phyloP scores from a whole-genome alignment of 2,329 filamentous ascomycete genomes.

The Alternaria consortialis region DNA sequence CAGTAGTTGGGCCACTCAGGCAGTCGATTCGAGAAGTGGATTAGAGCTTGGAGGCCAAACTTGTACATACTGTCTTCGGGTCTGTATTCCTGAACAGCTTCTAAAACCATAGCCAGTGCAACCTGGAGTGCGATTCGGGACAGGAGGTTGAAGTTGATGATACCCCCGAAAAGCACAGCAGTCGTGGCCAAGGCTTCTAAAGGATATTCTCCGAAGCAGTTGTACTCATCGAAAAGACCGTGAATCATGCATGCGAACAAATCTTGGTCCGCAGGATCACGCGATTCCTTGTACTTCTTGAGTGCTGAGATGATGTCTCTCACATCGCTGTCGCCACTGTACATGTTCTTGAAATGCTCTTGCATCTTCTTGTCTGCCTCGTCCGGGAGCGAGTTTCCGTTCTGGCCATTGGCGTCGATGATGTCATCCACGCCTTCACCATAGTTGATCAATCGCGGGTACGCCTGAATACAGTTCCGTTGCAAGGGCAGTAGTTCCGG shows the following conservation, averaged over 20 bases:
- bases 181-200: slow-evolving; percentile 96
- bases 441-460: slow-evolving; percentile 95
- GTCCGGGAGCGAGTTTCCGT: slow-evolving; percentile 80
- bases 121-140: slow-evolving; percentile 90
- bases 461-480: slow-evolving; percentile 87
- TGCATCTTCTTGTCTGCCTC: slow-evolving; percentile 93
- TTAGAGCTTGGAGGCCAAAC: slow-evolving; percentile 92
- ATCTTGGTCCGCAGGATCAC: slow-evolving; percentile 85
- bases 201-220: slow-evolving; percentile 93
- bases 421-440: slow-evolving; percentile 91
- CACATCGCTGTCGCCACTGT: slow-evolving; percentile 87
- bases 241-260: slow-evolving; percentile 99
- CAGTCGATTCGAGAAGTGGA: slow-evolving; percentile 84
- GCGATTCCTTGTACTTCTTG: slow-evolving; percentile 86
- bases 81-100: slow-evolving; percentile 86
- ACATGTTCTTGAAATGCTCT: slow-evolving; percentile 98
- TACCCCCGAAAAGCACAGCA: slow-evolving; percentile 93
- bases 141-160: slow-evolving; percentile 92
- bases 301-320: slow-evolving; percentile 85
- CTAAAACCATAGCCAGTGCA: slow-evolving; percentile 96
- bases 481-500: slow-evolving; percentile 82
- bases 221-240: slow-evolving; percentile 95
- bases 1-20: slow-evolving; percentile 97
- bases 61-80: slow-evolving; percentile 95
- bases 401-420: slow-evolving; percentile 83